Conservation (phyloP, 768 basidiomycete genomes). For the Rhizopogon vesiculosus region DNA sequence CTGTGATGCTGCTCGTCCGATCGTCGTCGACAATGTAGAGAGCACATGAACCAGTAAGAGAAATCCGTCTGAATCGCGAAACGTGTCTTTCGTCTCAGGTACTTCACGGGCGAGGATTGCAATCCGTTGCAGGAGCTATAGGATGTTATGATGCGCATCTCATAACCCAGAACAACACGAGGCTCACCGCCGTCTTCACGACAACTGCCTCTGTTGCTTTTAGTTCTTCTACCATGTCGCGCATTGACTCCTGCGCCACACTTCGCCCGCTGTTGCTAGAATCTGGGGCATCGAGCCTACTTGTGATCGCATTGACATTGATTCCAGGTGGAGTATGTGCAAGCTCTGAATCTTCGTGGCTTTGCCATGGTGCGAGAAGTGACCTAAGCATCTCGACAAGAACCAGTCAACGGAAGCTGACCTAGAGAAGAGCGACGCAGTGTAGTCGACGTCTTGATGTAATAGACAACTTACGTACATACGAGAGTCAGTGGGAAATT, state of each 20-base stretch:
- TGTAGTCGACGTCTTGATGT: neutral
- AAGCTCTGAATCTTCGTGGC: neutral
- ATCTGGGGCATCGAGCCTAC: neutral
- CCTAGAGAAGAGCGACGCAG: neutral
- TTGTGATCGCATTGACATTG: neutral
- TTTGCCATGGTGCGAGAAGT: conserved; percentile 1
- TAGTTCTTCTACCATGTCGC: conserved; percentile 62
- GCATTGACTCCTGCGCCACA: conserved; percentile 44
- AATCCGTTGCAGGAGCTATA: conserved; percentile 62
- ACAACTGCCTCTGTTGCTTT: conserved; percentile 49
- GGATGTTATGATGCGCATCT: neutral
- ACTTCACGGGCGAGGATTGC: conserved; percentile 66
- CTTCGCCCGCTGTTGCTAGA: neutral
- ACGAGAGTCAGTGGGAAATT: no score
- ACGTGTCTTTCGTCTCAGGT: conserved; percentile 62
- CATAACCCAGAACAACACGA: neutral
- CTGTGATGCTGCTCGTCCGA: conserved; percentile 23
- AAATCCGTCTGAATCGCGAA: conserved; percentile 81
- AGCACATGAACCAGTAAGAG: conserved; percentile 69
- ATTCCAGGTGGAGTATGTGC: neutral
- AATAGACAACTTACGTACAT: neutral
- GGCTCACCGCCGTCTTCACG: conserved; percentile 50
- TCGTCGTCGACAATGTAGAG: conserved; percentile 44
- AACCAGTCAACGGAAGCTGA: neutral
- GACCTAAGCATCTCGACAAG: conserved; percentile 2